A percentile compares a stretch with the other conserved stretches of the same genome.
Conservation (phyloP, 495 filamentous ascomycete genomes). For the Saxophila tyrrhenica region DNA sequence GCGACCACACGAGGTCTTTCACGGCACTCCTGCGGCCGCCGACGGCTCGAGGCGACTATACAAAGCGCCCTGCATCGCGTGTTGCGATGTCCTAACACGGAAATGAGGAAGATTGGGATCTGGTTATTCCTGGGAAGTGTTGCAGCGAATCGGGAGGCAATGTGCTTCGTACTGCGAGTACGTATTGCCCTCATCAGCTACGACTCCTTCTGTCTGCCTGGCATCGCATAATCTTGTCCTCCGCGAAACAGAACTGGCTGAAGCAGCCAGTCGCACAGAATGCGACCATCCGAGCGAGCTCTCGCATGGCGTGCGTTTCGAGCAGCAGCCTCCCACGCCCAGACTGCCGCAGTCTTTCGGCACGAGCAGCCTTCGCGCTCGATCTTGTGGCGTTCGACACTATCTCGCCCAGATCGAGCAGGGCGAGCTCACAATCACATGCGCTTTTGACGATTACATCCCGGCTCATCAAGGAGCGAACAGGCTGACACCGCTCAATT, state of each 20-base stretch:
- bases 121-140: not conserved
- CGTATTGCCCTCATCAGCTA: too few relatives aligned
- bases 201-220: not conserved
- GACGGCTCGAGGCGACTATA: not conserved
- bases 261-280: not conserved
- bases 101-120: too few relatives aligned
- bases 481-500: not conserved
- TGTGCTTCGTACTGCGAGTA: too few relatives aligned
- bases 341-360: not conserved
- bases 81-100: not conserved
- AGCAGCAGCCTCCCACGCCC: not conserved
- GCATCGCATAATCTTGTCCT: not conserved
- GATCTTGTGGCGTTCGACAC: not conserved
- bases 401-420: too few relatives aligned
- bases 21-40: not conserved
- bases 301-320: not conserved
- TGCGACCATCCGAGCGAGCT: not conserved
- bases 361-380: not conserved
- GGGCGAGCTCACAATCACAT: not conserved
- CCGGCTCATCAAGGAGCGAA: too few relatives aligned
- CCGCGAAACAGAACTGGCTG: not conserved
- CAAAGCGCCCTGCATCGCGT: not conserved
- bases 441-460: too few relatives aligned
- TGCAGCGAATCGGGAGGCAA: too few relatives aligned
- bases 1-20: not conserved